Conservation (phyloP, 352 stramenopile genomes). For the Globisporangium polare region DNA sequence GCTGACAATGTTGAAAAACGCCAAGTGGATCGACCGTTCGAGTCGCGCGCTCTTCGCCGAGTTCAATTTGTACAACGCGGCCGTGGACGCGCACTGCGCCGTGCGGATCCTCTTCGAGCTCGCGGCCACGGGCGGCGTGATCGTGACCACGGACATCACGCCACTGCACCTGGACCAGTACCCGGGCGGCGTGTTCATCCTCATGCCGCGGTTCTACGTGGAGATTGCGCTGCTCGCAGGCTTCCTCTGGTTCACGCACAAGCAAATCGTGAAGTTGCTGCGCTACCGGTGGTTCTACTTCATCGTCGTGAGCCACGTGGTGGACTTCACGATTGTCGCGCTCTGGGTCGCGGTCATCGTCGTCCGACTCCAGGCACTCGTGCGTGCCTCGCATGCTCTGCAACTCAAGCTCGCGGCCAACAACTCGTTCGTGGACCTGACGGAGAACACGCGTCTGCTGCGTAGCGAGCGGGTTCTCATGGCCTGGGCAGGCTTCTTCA, state of each 20-base stretch:
- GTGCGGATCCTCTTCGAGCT: conserved; percentile 63
- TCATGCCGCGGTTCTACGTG: conserved; percentile 38
- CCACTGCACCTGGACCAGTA: conserved; percentile 55
- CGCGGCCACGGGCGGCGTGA: conserved; percentile 27
- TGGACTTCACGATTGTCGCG: conserved; percentile 47
- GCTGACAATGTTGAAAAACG: conserved; percentile 28
- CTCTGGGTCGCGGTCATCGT: conserved; percentile 35
- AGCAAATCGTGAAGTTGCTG: conserved; percentile 45
- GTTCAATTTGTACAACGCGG: conserved; percentile 69
- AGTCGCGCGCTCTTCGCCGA: conserved; percentile 45
- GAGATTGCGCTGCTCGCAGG: conserved; percentile 43
- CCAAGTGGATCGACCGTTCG: conserved; percentile 48
- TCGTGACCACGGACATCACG: conserved; percentile 26
- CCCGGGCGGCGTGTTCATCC: conserved; percentile 33
- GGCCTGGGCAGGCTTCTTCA: conserved; percentile 38
- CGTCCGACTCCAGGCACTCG: conserved; percentile 30
- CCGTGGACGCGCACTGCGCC: conserved; percentile 39
- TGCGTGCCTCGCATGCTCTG: conserved; percentile 30
- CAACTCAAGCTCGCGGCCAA: conserved; percentile 30
- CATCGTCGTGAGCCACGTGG: conserved; percentile 39
- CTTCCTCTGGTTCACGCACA: conserved; percentile 39
- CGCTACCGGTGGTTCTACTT: conserved; percentile 69
- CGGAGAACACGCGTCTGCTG: conserved; percentile 23
- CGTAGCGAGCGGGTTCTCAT: conserved; percentile 31
- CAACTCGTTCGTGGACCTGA: conserved; percentile 33